Base-by-base conservation (phyloP, 106 monocot species). In the Dendrobium officinale region DNA sequence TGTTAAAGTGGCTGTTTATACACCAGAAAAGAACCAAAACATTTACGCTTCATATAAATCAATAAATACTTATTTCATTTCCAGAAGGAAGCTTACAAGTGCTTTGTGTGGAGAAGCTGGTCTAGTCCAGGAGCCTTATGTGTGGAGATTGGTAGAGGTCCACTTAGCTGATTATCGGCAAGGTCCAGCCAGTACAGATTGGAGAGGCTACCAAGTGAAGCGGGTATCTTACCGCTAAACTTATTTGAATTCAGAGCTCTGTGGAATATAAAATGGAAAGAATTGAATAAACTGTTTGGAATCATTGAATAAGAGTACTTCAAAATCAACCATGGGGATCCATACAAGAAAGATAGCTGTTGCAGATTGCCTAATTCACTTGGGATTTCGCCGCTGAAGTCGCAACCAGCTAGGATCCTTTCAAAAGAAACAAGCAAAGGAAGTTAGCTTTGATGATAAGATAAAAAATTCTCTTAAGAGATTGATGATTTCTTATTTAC, bases 1-100 rank as follows among this genome's bases (percentile, higher is more conserved):
- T 94, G 86, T 89, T 94, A 83, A 94, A 91, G 78, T 94, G 94
- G 80, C 94, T 94, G 83, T 22, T 75, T n/a, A 75, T 1, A 79
- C 16, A 64, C 26, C 77, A 51, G 51, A 26, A 22, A 18, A 77
- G 77, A 54, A 24, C 6, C 43, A 78, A 75, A 44, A 18, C 74
- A 75, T 44, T 75, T 31, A 75, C 10, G 15, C 51, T 13, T 51
- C 51, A 51, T 51, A 3, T 51, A 3, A 13, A 15, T 51, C 15
- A 51, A 51, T 51, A 13, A 51, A 13, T 51, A 51, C 16, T 51
- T 51, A 51, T 51, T 51, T 51, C 51, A 51, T 51, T 51, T 51
- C 13, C 51, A 13, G 51, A 51, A 51, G 11, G 43, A 44, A 75
- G 19, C 91, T 81, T 66, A 92, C 92, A 92, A 92, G 81, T 92